A percentile compares a stretch with the other conserved stretches of the same genome.
phyloP scores from a whole-genome alignment of 495 filamentous ascomycete species.

The Cairneyella variabilis region DNA sequence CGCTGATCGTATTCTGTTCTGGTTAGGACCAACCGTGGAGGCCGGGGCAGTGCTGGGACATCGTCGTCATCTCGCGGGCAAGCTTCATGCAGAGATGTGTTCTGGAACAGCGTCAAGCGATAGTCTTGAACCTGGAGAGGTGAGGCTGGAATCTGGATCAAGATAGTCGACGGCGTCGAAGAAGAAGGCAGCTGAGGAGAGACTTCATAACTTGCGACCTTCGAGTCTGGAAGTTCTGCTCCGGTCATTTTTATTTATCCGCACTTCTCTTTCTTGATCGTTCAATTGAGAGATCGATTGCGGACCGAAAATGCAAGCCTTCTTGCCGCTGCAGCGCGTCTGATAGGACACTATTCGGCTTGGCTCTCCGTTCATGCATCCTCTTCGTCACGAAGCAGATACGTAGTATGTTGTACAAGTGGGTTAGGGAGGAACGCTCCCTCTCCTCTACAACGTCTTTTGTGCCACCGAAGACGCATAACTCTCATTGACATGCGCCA shows the following conservation, averaged over 20 bases:
- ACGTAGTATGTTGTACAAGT: too few species aligned
- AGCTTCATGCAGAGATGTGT: slow-evolving; percentile 8
- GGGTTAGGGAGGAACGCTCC: background rate
- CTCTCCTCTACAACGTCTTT: background rate
- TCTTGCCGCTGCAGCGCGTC: background rate
- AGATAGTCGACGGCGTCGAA: background rate
- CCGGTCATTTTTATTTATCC: background rate
- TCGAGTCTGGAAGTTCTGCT: background rate
- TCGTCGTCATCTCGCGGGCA: background rate
- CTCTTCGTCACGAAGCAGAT: slow-evolving; percentile 20
- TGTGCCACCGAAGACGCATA: background rate
- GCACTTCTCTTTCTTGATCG: background rate
- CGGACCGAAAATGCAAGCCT: slow-evolving; percentile 20
- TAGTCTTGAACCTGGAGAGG: background rate
- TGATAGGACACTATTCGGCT: slow-evolving; percentile 14
- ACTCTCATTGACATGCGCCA: background rate
- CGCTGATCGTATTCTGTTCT: too few species aligned
- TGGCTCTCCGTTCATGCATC: slow-evolving; percentile 12
- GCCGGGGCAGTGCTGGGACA: too few species aligned
- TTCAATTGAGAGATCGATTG: background rate
- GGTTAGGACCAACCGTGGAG: too few species aligned
- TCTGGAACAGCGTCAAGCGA: slow-evolving; percentile 12
- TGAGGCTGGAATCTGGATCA: background rate
- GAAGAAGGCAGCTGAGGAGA: background rate
- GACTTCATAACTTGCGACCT: background rate